Evolutionary conservation across 352 stramenopile species (phyloP), one percentile per base, ranked within the genome.

Genomic region (Phytophthora brassicae): DNA sequence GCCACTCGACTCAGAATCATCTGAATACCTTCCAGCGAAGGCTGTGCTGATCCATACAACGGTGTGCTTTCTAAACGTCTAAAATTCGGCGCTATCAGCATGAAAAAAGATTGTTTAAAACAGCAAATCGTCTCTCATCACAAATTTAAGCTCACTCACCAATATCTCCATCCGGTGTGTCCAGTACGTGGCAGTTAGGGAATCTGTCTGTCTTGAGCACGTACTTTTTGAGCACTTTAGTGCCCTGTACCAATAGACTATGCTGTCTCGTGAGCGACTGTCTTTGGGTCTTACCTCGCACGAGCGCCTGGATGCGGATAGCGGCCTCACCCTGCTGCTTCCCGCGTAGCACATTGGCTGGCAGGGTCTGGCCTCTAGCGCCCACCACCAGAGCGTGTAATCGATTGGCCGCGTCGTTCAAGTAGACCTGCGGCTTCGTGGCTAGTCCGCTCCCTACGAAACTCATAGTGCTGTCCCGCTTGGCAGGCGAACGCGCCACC

Each of bases 141-240:
- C 4, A 9, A 23, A 20, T 11, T 12, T 44, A 9, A 14, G 29
- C 36, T 19, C 33, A 52, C 60, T n/a, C 49, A 90, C 82, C 83
- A 39, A 79, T 78, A 16, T 89, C 82, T 33, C 82, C 86, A 42
- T 89, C 38, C 3, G 72, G 66, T 0, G 82, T 91, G 41, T 79
- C 49, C 14, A 95, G 68, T 28, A 86, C 81, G 49, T 93, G 84
- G 51, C 84, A 90, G 47, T 92, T 81, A 3, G 86, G 84, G 61
- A 94, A 90, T 1, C 84, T 71, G 57, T 95, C 86, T 20, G 68
- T 78, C 72, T 94, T 95, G 51, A 95, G 77, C 56, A 95, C 81
- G 44, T 94, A 95, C 53, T 92, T 90, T 38, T 86, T 86, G 13
- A 95, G 55, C 23, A 95, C 73, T 45, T 45, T 45, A 19, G 39